These are phyloP conservation scores for Brasenia schreberi DNA, from an alignment of 164 flowering plant genomes.

Conservation along the genomic window DNA sequence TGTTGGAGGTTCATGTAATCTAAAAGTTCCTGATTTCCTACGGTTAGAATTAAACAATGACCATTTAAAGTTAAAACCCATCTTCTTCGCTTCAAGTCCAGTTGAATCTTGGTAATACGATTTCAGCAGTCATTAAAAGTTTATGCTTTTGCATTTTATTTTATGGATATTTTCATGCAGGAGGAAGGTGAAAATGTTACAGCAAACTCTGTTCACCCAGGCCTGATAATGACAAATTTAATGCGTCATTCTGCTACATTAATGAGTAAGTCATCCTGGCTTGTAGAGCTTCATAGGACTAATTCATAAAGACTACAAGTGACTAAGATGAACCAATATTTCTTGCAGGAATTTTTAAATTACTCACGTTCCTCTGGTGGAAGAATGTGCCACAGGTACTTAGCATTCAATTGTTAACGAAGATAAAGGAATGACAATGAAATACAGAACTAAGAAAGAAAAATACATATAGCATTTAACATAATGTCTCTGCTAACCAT, in stretches of 20 bases:
- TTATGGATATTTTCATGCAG: constrained; percentile 19
- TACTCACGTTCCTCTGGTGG: constrained; percentile 49
- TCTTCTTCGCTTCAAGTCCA: too few species aligned
- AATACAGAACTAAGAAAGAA: not conserved
- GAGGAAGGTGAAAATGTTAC: constrained; percentile 76
- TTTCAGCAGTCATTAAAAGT: too few species aligned
- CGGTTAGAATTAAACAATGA: too few species aligned
- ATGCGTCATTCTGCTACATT: constrained; percentile 42
- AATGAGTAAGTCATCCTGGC: constrained; percentile 36
- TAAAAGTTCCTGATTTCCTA: too few species aligned
- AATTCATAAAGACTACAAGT: not conserved
- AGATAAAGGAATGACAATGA: not conserved
- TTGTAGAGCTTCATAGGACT: not conserved
- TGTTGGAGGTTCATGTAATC: too few species aligned
- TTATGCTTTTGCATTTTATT: too few species aligned
- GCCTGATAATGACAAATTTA: constrained; percentile 78
- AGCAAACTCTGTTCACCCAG: constrained; percentile 85
- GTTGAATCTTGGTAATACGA: too few species aligned
- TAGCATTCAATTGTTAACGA: not conserved
- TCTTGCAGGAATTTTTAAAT: constrained; percentile 39
- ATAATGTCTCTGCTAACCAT: too few species aligned
- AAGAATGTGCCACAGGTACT: constrained; percentile 87
- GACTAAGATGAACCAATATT: not conserved
- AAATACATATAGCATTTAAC: not conserved
- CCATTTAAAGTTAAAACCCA: too few species aligned